phyloP scores from a whole-genome alignment of 768 basidiomycete species.

The Agrocybe praecox region DNA sequence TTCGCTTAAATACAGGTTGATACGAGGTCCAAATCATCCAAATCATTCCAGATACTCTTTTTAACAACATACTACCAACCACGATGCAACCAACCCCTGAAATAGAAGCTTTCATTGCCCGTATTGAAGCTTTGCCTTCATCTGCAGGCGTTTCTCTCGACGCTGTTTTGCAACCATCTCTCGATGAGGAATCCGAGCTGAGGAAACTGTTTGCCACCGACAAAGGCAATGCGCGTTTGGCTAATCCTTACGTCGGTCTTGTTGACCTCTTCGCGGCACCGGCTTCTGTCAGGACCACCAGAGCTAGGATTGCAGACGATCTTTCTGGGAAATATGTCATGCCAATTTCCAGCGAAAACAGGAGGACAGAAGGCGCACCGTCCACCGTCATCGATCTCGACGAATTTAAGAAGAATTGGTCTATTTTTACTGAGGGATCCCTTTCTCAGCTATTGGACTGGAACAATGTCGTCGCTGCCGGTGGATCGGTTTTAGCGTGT shows the following conservation, averaged over 20 bases:
- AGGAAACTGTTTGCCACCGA: constrained; percentile 60
- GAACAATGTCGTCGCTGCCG: constrained; percentile 66
- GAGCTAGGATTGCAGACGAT: constrained; percentile 50
- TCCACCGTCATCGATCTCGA: constrained; percentile 52
- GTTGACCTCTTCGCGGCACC: constrained; percentile 59
- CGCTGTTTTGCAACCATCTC: constrained; percentile 49
- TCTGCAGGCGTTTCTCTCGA: constrained; percentile 39
- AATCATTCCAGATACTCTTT: background rate
- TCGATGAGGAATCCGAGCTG: constrained; percentile 58
- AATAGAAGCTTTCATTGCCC: constrained; percentile 23
- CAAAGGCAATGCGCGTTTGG: constrained; percentile 43
- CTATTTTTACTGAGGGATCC: constrained; percentile 63
- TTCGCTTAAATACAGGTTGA: background rate
- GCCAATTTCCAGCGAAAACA: constrained; percentile 44
- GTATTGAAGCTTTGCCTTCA: constrained; percentile 19
- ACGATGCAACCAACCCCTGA: constrained; percentile 23
- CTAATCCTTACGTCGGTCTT: constrained; percentile 55
- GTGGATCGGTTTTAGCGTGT: constrained; percentile 62
- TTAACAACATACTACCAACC: background rate
- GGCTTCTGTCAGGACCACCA: constrained; percentile 46
- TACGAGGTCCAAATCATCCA: background rate
- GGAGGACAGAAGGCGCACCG: constrained; percentile 52
- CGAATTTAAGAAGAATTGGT: constrained; percentile 66
- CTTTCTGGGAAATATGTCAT: constrained; percentile 52
- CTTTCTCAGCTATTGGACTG: constrained; percentile 61